A percentile compares a stretch with the other conserved stretches of the same genome.
These are phyloP conservation scores for Lobosporangium transversale DNA, from an alignment of 192 early-diverging fungal species.

Conservation along the genomic window DNA sequence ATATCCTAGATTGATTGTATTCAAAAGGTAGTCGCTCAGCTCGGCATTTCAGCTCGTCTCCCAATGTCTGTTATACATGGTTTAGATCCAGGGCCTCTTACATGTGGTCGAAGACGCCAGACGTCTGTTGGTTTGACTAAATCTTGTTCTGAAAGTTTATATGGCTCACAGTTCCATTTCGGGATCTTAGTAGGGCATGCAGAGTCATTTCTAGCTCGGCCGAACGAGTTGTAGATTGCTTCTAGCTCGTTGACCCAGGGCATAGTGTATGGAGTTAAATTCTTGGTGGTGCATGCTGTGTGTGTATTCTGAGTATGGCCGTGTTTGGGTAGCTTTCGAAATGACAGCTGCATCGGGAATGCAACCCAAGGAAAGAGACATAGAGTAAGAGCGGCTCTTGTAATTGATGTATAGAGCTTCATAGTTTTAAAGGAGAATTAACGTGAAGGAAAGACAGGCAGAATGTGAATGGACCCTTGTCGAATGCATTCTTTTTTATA, in stretches of 20 bases:
- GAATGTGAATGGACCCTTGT: neutral
- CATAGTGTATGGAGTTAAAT: constrained; percentile 45
- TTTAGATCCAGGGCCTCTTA: too few species aligned
- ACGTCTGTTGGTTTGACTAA: constrained; percentile 48
- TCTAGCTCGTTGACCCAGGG: constrained; percentile 58
- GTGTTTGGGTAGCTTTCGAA: constrained; percentile 9
- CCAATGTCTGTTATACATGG: too few species aligned
- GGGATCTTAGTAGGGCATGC: constrained; percentile 53
- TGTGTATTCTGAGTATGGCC: neutral
- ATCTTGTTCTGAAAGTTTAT: constrained; percentile 45
- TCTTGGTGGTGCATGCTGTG: too few species aligned
- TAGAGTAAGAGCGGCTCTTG: constrained; percentile 2
- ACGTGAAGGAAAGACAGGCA: neutral
- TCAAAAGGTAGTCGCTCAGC: too few species aligned
- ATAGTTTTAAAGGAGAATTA: constrained; percentile 1
- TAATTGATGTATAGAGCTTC: neutral
- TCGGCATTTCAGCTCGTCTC: too few species aligned
- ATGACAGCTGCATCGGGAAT: constrained; percentile 18
- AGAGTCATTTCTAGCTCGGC: constrained; percentile 39
- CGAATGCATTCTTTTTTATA: neutral
- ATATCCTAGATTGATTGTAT: constrained; percentile 53
- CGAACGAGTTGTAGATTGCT: constrained; percentile 54
- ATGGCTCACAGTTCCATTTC: constrained; percentile 51
- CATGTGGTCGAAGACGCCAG: constrained; percentile 59
- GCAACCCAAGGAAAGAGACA: constrained; percentile 10